Base-by-base conservation (phyloP, 1,284 basidiomycete species). In the Ceratobasidium papillatum region DNA sequence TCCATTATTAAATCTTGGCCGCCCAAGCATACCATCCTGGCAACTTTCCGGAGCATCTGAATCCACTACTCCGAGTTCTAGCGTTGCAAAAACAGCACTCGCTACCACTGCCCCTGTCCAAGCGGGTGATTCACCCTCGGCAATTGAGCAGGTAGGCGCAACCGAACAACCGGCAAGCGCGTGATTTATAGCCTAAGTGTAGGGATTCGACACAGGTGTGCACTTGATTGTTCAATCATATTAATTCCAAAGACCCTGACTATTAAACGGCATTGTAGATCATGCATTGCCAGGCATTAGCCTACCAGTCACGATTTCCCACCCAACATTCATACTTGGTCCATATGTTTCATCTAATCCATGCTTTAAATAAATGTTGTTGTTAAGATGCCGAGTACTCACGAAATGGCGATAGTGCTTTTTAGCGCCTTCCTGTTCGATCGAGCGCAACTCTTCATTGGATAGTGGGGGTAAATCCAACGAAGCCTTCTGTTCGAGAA, bases 11-110 rank as follows among this genome's bases (percentile, higher is more conserved):
- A 63, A 82, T 27, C 69, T 72, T 83, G 87, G 88, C 0, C 87
- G 89, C 78, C 92, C 94, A 12, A 87, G 92, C 12, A 95, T 97
- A 80, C 95, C 95, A 1, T 87, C 93, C 4, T 97, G 95, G 95
- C 95, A 97, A 81, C 84, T 93, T 66, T 86, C 88, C n/a, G 75
- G 80, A 25, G 62, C 52, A 72, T 63, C 51, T 73, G 74, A 47
- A 63, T 74, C 51, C 14, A 51, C 58, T 19, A 62, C 56, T 12
- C 49, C 66, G 1, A 41, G 54, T 25, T n/a, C 54, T 22, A 47
- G 32, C 43, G n/a, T 45, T 27, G 25, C 62, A n/a, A 66, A 66
- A 66, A 9, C 64, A 1, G 17, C 64, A 0, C 41, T 47, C 41
- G 34, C 25, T 34, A 32, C 43, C 12, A 11, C 30, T 17, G 11